A percentile compares a stretch with the other conserved stretches of the same genome.
These are phyloP conservation scores for Cylindrotheca closterium DNA, from an alignment of 108 stramenopile genomes.

Conservation along the genomic window DNA sequence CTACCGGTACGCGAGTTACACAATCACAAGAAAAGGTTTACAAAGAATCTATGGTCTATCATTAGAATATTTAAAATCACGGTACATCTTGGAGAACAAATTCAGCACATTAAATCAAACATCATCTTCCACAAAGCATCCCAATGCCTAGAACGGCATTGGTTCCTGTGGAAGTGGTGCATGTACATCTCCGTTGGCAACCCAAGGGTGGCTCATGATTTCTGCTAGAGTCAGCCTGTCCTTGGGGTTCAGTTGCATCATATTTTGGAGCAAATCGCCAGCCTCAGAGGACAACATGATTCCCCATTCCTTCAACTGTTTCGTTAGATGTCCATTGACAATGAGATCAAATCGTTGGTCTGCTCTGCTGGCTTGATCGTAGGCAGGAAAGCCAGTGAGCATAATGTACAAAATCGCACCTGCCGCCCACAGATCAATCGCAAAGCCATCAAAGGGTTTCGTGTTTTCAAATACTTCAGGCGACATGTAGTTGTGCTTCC, in stretches of 20 bases:
- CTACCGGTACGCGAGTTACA: no score
- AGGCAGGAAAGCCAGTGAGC: slow-evolving; percentile 93
- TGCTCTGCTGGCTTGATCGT: slow-evolving; percentile 69
- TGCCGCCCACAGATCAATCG: slow-evolving; percentile 93
- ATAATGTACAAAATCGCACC: slow-evolving; percentile 95
- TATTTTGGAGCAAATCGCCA: slow-evolving; percentile 77
- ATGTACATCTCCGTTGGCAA: slow-evolving; percentile 39
- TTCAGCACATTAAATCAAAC: neutral
- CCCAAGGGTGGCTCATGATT: slow-evolving; percentile 81
- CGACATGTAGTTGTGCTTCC: slow-evolving; percentile 96
- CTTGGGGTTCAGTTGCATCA: slow-evolving; percentile 67
- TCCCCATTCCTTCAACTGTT: slow-evolving; percentile 79
- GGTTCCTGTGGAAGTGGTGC: slow-evolving; percentile 39
- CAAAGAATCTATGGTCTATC: slow-evolving; percentile 2
- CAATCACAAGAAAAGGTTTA: no score
- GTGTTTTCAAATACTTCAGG: slow-evolving; percentile 85
- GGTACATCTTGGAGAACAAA: neutral
- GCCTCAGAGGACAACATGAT: slow-evolving; percentile 53
- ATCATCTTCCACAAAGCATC: no score
- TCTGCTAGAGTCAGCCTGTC: slow-evolving; percentile 76
- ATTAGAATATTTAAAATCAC: neutral
- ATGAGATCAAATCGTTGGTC: slow-evolving; percentile 87
- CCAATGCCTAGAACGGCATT: slow-evolving; percentile 24
- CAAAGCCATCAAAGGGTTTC: slow-evolving; percentile 86
- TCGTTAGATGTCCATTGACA: slow-evolving; percentile 52